Conservation (phyloP, 1,284 basidiomycete genomes). For the Wolfiporia cocos region DNA sequence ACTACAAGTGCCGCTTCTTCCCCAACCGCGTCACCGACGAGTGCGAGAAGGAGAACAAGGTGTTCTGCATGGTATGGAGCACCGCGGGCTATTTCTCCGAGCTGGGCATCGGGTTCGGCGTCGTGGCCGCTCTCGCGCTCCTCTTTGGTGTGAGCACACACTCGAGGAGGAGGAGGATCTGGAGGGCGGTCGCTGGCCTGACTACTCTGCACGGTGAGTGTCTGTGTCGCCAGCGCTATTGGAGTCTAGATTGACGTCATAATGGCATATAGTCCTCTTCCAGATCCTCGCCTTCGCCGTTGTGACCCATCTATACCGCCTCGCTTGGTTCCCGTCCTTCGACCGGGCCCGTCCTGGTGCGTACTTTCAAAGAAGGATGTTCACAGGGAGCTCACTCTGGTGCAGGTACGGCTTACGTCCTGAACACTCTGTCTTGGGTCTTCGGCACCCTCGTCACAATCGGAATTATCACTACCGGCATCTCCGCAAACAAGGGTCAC, state of each 20-base stretch:
- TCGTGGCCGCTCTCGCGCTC: conserved; percentile 49
- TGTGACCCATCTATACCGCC: conserved; percentile 56
- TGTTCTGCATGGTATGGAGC: conserved; percentile 63
- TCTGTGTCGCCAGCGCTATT: neutral
- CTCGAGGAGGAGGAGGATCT: conserved; percentile 65
- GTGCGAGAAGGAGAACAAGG: conserved; percentile 56
- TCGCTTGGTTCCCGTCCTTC: conserved; percentile 42
- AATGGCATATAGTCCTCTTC: conserved; percentile 40
- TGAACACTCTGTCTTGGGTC: conserved; percentile 59
- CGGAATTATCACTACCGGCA: conserved; percentile 56
- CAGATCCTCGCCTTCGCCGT: conserved; percentile 58
- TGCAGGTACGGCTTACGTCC: conserved; percentile 50
- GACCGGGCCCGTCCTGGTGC: conserved; percentile 54
- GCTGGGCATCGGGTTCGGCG: conserved; percentile 57
- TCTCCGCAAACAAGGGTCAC: conserved; percentile 61
- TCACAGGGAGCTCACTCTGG: neutral
- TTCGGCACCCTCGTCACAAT: conserved; percentile 42
- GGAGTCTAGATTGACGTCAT: neutral
- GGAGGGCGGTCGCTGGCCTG: conserved; percentile 63
- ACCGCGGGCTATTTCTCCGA: conserved; percentile 62
- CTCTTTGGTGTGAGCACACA: conserved; percentile 66
- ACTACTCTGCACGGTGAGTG: conserved; percentile 52
- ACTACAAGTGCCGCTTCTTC: conserved; percentile 60
- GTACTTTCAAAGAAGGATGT: too few species aligned
- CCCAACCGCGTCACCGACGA: conserved; percentile 51